phyloP scores from a whole-genome alignment of 169 alveolate genomes.

The Eimeria falciformis region DNA sequence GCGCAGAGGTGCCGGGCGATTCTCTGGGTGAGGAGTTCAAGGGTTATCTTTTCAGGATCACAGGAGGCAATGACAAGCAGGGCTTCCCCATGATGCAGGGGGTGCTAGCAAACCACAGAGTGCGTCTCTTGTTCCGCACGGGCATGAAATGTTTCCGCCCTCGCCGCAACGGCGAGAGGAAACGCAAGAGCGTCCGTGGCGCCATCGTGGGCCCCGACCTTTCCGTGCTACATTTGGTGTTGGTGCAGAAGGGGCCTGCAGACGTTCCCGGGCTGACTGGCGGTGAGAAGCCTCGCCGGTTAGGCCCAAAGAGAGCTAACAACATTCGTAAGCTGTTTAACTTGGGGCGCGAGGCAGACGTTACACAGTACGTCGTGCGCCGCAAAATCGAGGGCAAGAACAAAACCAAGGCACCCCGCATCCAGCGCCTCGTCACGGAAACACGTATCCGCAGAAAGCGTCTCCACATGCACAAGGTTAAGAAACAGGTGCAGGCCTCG shows the following conservation, averaged over 20 bases:
- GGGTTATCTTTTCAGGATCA: slow-evolving; percentile 96
- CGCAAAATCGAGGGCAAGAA: slow-evolving; percentile 88
- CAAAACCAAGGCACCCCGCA: slow-evolving; percentile 97
- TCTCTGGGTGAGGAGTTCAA: slow-evolving; percentile 98
- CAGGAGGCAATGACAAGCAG: slow-evolving; percentile 99
- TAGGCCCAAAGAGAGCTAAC: slow-evolving; percentile 99
- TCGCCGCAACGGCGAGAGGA: slow-evolving; percentile 98
- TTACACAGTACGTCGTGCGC: slow-evolving; percentile 96
- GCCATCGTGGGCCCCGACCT: slow-evolving; percentile 99
- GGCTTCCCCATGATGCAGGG: slow-evolving; percentile 99
- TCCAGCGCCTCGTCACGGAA: slow-evolving; percentile 99
- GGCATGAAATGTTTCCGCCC: slow-evolving; percentile 97
- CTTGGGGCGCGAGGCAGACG: slow-evolving; percentile 95
- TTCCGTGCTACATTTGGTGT: slow-evolving; percentile 96
- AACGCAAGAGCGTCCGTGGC: slow-evolving; percentile 99
- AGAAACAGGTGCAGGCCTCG: slow-evolving; percentile 48
- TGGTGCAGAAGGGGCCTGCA: slow-evolving; percentile 97
- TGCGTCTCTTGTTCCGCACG: slow-evolving; percentile 89
- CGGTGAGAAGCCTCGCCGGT: slow-evolving; percentile 96
- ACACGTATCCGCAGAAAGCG: slow-evolving; percentile 98
- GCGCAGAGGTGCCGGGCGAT: slow-evolving; percentile 98
- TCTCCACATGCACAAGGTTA: slow-evolving; percentile 61
- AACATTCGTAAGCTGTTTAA: slow-evolving; percentile 98
- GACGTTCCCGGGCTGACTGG: slow-evolving; percentile 99
- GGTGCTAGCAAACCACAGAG: slow-evolving; percentile 93